Base-by-base conservation (phyloP, 192 early-diverging fungal genomes). In the Rhizophagus clarus region DNA sequence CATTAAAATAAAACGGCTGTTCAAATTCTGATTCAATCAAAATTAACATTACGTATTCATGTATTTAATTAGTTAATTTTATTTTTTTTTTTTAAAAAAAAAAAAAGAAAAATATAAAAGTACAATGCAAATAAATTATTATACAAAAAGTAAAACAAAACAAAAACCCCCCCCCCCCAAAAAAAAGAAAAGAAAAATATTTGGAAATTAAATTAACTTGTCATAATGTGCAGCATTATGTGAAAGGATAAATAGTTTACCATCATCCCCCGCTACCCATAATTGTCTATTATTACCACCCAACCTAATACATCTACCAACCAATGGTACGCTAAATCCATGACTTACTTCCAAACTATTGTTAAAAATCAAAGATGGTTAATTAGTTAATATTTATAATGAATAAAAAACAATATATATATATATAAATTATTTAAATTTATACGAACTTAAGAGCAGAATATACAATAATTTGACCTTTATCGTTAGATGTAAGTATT, bases 211-310 rank as follows among this genome's bases (percentile, higher is more conserved):
- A 64, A 64, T 64, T 64, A 64, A 28, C n/a, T 29, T 64, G 2
- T 29, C n/a, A 28, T 10, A 64, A 64, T 64, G n/a, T 28, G n/a
- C 28, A 64, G n/a, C 12, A 28, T 64, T 64, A 66, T 77, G 28
- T 68, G 77, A 66, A 71, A 79, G 56, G 20, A 79, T 79, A 14
- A 79, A 61, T 22, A 79, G 14, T 71, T 71, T 79, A 11, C 77
- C 77, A 40, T 79, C 68, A 62, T 71, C 47, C 15, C 77, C 77
- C 2, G 40, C 68, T 28, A 66, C 31, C 37, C 75, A 77, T 61
- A 79, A 60, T 79, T 67, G 66, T 14, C 15, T 32, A 71, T 66
- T 37, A 51, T 77, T 62, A 40, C 40, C 29, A 51, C 77, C 71
- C 32, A 79, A 67, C 1, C 29, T 62, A 31, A 79, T 70, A 42